Evolutionary conservation across 169 alveolate genomes (phyloP), one percentile per base, ranked within the genome.

Genomic region (Cryptosporidium sp.): DNA sequence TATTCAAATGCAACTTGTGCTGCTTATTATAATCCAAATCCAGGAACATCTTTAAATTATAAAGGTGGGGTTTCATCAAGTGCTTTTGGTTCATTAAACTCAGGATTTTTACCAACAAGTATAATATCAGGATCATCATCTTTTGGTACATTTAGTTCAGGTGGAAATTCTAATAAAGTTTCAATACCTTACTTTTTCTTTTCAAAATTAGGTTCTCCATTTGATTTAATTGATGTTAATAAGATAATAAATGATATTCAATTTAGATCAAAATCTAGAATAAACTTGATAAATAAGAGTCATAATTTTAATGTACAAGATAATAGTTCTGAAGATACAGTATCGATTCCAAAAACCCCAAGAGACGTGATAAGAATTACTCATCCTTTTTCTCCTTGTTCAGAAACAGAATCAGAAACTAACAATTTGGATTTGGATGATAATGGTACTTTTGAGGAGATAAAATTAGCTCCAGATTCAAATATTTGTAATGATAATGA

Each of bases 181-280:
- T 65, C 89, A 8, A 80, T 80, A 44, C 89, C 89, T 39, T 80
- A 80, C 23, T 80, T 80, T 42, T 80, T 80, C 67, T 80, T 80
- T 42, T 60, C 65, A 61, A 80, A 80, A 31, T 73, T 80, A 1
- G 89, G 89, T 26, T 80, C 89, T 42, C 89, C 89, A 18, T 80
- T 80, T 60, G 89, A 80, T 44, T 65, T 80, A 33, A 80, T 80
- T 26, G 75, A 80, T 48, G 80, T 80, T 2, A 65, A 65, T 31
- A 80, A 60, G 33, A 42, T 80, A 18, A 80, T 80, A 58, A 33
- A n/a, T 29, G 75, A 65, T 61, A 80, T 80, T 61, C 89, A 80
- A 44, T 29, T 60, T 7, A 60, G 75, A 61, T 80, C 45, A 29
- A 80, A 44, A 42, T 44, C 65, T 14, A 80, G 75, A 48, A 65